Evolutionary conservation across 768 basidiomycete genomes (phyloP), one percentile per base, ranked within the genome.

Genomic region (Suillus subaureus): DNA sequence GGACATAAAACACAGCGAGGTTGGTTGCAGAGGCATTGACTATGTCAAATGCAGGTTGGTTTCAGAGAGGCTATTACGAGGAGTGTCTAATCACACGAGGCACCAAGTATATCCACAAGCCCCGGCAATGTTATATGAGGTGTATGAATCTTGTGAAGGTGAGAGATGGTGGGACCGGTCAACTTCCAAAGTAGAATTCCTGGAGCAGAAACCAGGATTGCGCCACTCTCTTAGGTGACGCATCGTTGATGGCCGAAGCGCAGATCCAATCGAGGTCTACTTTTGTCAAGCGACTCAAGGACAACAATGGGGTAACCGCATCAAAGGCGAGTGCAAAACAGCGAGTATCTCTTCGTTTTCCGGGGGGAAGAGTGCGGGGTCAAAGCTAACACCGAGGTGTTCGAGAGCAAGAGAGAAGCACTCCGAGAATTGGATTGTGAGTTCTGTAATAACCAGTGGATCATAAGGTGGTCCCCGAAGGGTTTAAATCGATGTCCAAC

Each of bases 151-250:
- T 35, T 35, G 13, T 56, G 55, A 56, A 56, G n/a, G 55, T 56
- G 35, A 37, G 33, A 35, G 55, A 23, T 23, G 56, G 56, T 23
- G 12, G 6, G 37, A 57, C 15, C 4, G 16, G 4, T 15, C 56
- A n/a, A n/a, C n/a, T n/a, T 57, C 56, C 56, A 23, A 57, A 16
- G 15, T 1, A 16, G 55, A n/a, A n/a, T n/a, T n/a, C n/a, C n/a
- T n/a, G n/a, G n/a, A 56, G 55, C 33, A 37, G 55, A 35, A 35
- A 35, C 33, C 33, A 56, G 11, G 55, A 35, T 56, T 56, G 55
- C 55, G 21, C 35, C 55, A 56, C 37, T n/a, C 13, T n/a, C n/a
- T 37, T 23, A 35, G 37, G 33, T 23, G n/a, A 35, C 3, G 33
- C 21, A 5, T 37, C 35, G 3, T n/a, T 12, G 12, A 56, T n/a